A percentile compares a stretch with the other conserved stretches of the same genome.
Evolutionary conservation across 257 asterid genomes (phyloP).

Genomic region (Linaria vulgaris): DNA sequence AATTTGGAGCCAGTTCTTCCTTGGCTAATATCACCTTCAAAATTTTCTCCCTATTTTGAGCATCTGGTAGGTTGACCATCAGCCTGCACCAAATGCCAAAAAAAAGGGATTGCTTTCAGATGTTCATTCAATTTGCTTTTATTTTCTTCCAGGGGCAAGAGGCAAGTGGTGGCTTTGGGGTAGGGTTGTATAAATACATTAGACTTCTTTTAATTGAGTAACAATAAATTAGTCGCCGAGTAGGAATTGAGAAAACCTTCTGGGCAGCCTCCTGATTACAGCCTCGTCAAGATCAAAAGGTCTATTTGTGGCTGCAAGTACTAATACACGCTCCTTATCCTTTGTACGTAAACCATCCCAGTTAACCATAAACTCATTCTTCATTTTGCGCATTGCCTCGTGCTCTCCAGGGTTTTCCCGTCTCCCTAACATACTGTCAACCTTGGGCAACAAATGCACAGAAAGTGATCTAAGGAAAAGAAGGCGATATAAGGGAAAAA

Average conservation of each 20-base stretch:
- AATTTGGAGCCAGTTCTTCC: constrained; percentile 65
- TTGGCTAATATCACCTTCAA: constrained; percentile 64
- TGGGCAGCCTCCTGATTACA: constrained; percentile 92
- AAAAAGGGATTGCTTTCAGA: neutral
- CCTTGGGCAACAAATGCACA: constrained; percentile 37
- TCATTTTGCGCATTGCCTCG: constrained; percentile 98
- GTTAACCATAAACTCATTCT: constrained; percentile 89
- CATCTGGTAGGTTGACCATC: constrained; percentile 92
- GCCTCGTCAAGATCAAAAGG: constrained; percentile 97
- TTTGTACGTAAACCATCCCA: constrained; percentile 96
- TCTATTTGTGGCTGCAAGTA: constrained; percentile 91
- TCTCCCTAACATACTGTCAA: constrained; percentile 96
- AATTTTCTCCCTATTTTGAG: constrained; percentile 68
- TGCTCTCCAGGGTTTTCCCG: constrained; percentile 96
- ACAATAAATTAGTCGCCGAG: constrained; percentile 8
- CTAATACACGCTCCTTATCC: constrained; percentile 90
- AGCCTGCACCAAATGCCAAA: constrained; percentile 45
- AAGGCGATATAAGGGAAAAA: neutral
- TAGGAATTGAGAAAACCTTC: constrained; percentile 50
- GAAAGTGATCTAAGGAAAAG: constrained; percentile 1
- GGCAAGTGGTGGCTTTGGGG: neutral
- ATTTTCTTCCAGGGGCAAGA: neutral
- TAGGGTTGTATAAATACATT: constrained; percentile 2
- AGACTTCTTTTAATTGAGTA: neutral
- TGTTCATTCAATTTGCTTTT: neutral